These are phyloP conservation scores for Thyridium curvatum DNA, from an alignment of 2,329 filamentous ascomycete genomes.

Conservation along the genomic window DNA sequence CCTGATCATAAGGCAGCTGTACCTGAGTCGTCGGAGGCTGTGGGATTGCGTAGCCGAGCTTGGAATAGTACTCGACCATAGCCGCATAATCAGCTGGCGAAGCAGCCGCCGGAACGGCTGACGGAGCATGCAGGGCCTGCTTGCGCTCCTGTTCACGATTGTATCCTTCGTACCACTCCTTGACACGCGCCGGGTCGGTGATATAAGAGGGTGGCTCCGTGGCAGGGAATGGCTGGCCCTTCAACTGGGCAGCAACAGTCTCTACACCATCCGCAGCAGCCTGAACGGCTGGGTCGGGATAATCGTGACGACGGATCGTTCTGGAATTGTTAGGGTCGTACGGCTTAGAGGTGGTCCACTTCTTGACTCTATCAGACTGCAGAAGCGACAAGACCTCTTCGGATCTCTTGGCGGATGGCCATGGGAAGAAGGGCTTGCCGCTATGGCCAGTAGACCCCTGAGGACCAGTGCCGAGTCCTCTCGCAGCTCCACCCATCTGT, in stretches of 20 bases:
- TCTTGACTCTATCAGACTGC: constrained; percentile 32
- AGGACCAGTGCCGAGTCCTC: too few species aligned
- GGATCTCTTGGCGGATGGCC: constrained; percentile 9
- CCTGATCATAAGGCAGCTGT: neutral
- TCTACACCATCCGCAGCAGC: constrained; percentile 36
- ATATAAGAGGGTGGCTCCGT: constrained; percentile 48
- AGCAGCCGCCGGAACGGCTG: constrained; percentile 9
- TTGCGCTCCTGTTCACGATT: constrained; percentile 22
- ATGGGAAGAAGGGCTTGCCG: too few species aligned
- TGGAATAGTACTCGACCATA: too few species aligned
- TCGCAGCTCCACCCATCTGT: neutral
- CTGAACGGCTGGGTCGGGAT: constrained; percentile 35
- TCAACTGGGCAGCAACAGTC: constrained; percentile 31
- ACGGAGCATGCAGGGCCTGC: constrained; percentile 6
- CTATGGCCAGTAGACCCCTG: too few species aligned
- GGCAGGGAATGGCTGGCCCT: constrained; percentile 41
- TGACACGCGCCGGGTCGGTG: constrained; percentile 35
- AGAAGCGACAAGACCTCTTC: constrained; percentile 37
- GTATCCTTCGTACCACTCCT: constrained; percentile 48
- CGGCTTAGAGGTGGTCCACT: constrained; percentile 35
- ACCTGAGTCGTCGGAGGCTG: too few species aligned
- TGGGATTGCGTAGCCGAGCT: too few species aligned
- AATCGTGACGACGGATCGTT: constrained; percentile 27
- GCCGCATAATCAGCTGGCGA: constrained; percentile 19
- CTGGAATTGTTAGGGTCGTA: constrained; percentile 23